These are phyloP conservation scores for Trichoderma sp. DNA, from an alignment of 2,329 filamentous ascomycete genomes.

Conservation along the genomic window DNA sequence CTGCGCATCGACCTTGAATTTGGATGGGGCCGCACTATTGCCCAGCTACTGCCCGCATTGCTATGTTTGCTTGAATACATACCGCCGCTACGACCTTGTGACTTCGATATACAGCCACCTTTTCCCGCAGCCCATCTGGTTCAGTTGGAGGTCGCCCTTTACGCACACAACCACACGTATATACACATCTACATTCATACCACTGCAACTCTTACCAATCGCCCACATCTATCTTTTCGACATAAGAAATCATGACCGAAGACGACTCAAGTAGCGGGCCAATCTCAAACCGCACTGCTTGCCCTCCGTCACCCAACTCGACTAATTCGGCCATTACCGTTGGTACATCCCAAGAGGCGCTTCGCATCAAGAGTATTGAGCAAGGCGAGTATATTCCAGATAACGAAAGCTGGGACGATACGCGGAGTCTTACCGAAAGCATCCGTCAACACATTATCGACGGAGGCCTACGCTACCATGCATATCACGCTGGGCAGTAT, in stretches of 20 bases:
- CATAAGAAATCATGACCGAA: background rate
- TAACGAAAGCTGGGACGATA: conserved; percentile 32
- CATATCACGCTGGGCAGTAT: conserved; percentile 42
- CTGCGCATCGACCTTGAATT: background rate
- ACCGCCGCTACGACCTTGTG: background rate
- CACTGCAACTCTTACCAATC: background rate
- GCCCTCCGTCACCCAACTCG: conserved; percentile 29
- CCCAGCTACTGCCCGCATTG: background rate
- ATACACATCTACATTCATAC: background rate
- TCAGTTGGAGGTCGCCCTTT: background rate
- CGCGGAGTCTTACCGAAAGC: conserved; percentile 41
- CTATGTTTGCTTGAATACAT: background rate
- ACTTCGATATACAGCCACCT: background rate
- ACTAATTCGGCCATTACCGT: conserved; percentile 32
- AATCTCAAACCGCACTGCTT: background rate
- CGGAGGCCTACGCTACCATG: conserved; percentile 40
- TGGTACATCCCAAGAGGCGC: conserved; percentile 30
- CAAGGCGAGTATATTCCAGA: conserved; percentile 29
- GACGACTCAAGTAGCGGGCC: conserved; percentile 12
- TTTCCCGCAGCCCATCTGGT: background rate
- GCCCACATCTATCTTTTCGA: background rate
- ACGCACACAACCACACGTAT: background rate
- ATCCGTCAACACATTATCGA: conserved; percentile 44
- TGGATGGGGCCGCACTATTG: background rate
- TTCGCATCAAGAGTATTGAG: conserved; percentile 33